phyloP scores from a whole-genome alignment of 2,329 filamentous ascomycete species.

The Aureobasidium uvarum region DNA sequence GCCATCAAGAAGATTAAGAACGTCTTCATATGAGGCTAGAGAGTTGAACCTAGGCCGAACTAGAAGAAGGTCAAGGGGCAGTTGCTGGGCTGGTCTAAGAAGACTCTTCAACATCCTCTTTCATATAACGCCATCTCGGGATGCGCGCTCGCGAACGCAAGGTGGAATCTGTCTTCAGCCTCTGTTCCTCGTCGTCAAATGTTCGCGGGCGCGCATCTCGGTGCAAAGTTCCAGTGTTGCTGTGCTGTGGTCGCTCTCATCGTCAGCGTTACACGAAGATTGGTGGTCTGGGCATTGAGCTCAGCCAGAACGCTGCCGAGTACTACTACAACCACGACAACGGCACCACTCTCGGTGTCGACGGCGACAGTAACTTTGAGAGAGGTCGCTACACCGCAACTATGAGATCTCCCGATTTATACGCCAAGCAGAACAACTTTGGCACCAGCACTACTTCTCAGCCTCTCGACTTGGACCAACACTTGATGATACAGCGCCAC shows the following conservation, averaged over 20 bases:
- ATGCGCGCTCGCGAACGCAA: background rate
- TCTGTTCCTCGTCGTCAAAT: background rate
- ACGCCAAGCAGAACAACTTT: background rate
- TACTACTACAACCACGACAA: background rate
- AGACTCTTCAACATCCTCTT: background rate
- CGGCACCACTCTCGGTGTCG: background rate
- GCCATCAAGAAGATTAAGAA: constrained; percentile 19
- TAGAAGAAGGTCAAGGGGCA: too few relatives aligned
- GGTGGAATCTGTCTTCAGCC: background rate
- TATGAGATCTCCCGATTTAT: background rate
- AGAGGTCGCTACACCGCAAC: background rate
- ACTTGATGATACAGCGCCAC: background rate
- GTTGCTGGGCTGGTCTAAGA: background rate
- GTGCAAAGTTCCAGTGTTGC: background rate
- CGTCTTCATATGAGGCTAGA: background rate
- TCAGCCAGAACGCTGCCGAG: background rate
- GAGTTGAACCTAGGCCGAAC: too few relatives aligned
- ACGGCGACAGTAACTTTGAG: background rate
- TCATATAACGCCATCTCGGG: background rate
- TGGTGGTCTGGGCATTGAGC: constrained; percentile 1
- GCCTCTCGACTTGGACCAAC: background rate
- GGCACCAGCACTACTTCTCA: background rate
- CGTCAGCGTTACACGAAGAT: background rate
- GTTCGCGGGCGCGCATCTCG: background rate
- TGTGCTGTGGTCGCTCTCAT: background rate